These are phyloP conservation scores for Ciborinia camelliae DNA, from an alignment of 2,329 filamentous ascomycete genomes.

Conservation along the genomic window DNA sequence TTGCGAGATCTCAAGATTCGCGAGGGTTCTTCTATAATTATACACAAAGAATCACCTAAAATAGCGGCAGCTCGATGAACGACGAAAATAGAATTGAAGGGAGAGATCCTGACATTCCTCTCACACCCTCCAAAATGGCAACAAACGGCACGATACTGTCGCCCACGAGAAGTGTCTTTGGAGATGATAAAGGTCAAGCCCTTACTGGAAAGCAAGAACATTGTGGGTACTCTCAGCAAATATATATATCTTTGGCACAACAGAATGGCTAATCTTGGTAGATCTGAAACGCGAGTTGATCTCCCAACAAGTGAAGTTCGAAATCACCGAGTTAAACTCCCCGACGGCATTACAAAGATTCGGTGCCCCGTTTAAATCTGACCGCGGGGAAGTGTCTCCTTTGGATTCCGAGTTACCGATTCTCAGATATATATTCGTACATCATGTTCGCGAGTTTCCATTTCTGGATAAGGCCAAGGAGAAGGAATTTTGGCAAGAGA, in stretches of 20 bases:
- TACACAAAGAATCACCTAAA: background rate
- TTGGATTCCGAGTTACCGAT: conserved; percentile 92
- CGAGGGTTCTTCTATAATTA: background rate
- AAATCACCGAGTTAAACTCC: conserved; percentile 90
- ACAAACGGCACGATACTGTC: conserved; percentile 25
- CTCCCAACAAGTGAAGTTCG: conserved; percentile 80
- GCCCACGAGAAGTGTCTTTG: conserved; percentile 11
- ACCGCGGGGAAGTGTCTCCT: conserved; percentile 87
- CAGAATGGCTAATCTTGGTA: conserved; percentile 39
- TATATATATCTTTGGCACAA: conserved; percentile 11
- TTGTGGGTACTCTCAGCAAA: conserved; percentile 56
- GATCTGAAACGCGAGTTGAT: conserved; percentile 96
- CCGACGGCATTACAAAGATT: conserved; percentile 93
- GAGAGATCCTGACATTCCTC: background rate
- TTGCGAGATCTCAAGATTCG: background rate
- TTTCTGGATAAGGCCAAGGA: conserved; percentile 95
- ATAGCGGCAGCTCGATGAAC: conserved; percentile 5
- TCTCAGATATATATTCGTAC: conserved; percentile 93
- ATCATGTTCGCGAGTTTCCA: conserved; percentile 96
- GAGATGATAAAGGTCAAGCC: conserved; percentile 23
- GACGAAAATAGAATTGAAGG: conserved; percentile 8
- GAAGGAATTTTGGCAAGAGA: conserved; percentile 99
- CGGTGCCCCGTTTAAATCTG: conserved; percentile 90
- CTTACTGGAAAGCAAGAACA: conserved; percentile 98
- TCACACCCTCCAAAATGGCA: conserved; percentile 16